Evolutionary conservation across 805 yeast species (phyloP), one percentile per base, ranked within the genome.

Genomic region (Kuraishia piskuri): DNA sequence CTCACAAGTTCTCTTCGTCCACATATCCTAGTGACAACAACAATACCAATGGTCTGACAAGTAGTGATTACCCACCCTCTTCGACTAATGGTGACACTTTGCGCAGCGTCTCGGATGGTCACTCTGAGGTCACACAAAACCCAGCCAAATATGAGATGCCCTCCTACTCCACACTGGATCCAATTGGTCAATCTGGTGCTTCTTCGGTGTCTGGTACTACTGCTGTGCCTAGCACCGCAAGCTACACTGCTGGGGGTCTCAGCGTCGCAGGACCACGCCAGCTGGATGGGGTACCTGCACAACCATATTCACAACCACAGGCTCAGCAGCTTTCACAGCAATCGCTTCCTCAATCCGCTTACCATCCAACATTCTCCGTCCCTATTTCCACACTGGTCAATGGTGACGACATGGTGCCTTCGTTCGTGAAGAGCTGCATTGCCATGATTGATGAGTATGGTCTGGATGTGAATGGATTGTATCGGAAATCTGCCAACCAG

Each of bases 371-470:
- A 0, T 94, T 89, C 69, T 97, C 97, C 0, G 82, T 85, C 0
- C 85, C 96, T 0, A 75, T 94, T n/a, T 95, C 86, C 55, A 81
- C 76, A 9, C 70, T 89, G 48, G 86, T 84, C 56, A 83, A 78
- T 59, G 97, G 95, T 57, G 92, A 90, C 53, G 96, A 89, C 58
- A 85, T 88, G 67, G 97, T 94, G 4, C 99, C 99, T 1, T 77
- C 86, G 19, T 80, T 94, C 50, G 99, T 94, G 10, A 84, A 85
- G 57, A 88, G 85, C 63, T 91, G 97, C 74, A 87, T 92, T 51
- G 85, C 84, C 57, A 85, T 91, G 7, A 83, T 94, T 37, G 98
- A 94, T 63, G 77, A 76, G 46, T 84, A 86, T 65, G 99, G 99
- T 1, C 66, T 86, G 44, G 85, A 88, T 51, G 73, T 88, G 36